These are phyloP conservation scores for Xerocomus spinulosus DNA, from an alignment of 768 basidiomycete genomes.

Conservation along the genomic window DNA sequence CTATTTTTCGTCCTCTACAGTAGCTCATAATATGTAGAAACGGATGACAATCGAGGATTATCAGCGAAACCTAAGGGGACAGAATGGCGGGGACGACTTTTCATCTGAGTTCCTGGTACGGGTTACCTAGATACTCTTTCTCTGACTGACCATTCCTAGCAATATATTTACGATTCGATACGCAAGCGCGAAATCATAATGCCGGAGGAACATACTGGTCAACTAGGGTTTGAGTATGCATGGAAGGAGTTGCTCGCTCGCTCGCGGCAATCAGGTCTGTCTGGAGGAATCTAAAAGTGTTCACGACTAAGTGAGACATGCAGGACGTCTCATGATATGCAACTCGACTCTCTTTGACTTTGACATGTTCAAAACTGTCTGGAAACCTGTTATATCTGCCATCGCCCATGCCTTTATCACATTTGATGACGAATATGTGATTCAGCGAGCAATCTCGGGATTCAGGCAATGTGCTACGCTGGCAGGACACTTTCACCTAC, in stretches of 20 bases:
- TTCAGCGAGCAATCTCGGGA: constrained; percentile 92
- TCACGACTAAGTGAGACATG: constrained; percentile 40
- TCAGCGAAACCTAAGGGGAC: constrained; percentile 84
- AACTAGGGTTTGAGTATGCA: constrained; percentile 96
- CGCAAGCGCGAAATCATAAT: constrained; percentile 92
- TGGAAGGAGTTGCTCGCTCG: constrained; percentile 94
- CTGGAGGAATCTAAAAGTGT: constrained; percentile 3
- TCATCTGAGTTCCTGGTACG: constrained; percentile 79
- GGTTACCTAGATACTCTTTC: not conserved
- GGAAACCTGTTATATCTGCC: constrained; percentile 91
- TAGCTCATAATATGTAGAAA: constrained; percentile 52
- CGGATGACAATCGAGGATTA: constrained; percentile 97
- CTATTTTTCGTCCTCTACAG: not conserved
- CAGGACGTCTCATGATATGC: constrained; percentile 57
- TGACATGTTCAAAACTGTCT: constrained; percentile 91
- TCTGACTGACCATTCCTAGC: constrained; percentile 41
- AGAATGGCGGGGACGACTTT: constrained; percentile 84
- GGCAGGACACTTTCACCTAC: constrained; percentile 82
- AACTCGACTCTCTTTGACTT: constrained; percentile 79
- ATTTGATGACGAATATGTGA: constrained; percentile 95
- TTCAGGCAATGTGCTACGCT: constrained; percentile 95
- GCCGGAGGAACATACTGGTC: constrained; percentile 96
- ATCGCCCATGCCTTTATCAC: constrained; percentile 94
- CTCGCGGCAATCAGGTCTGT: constrained; percentile 71
- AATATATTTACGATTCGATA: constrained; percentile 90